Evolutionary conservation across 331 rosid species (phyloP).

Genomic region (Quercus lobata): DNA sequence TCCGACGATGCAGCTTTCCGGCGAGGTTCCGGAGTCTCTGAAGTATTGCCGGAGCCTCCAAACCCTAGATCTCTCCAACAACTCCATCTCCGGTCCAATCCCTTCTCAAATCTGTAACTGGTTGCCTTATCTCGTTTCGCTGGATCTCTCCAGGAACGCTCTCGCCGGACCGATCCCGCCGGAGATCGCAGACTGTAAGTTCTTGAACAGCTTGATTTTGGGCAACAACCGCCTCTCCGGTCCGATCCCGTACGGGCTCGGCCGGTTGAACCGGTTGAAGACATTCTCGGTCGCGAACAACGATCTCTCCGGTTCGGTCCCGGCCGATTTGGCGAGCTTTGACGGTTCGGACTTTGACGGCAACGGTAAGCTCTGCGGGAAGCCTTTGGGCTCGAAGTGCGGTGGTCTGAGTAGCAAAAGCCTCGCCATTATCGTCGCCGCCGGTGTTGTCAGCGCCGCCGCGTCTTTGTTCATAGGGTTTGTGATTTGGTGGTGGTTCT

Average conservation of each 20-base stretch:
- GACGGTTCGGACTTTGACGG: constrained; percentile 30
- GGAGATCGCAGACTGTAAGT: constrained; percentile 48
- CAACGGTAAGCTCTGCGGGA: constrained; percentile 41
- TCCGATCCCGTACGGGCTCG: constrained; percentile 47
- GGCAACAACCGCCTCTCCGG: constrained; percentile 36
- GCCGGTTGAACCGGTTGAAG: constrained; percentile 46
- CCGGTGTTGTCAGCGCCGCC: constrained; percentile 48
- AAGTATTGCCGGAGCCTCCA: constrained; percentile 53
- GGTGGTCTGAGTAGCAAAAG: constrained; percentile 42
- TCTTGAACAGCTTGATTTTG: constrained; percentile 36
- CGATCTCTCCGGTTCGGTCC: constrained; percentile 39
- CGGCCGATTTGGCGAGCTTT: constrained; percentile 30
- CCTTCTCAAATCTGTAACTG: constrained; percentile 46
- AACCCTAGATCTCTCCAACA: constrained; percentile 41
- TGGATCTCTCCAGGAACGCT: constrained; percentile 49
- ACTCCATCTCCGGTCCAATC: constrained; percentile 40
- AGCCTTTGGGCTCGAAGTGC: constrained; percentile 42
- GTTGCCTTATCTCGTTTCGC: constrained; percentile 46
- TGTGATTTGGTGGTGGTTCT: constrained; percentile 57
- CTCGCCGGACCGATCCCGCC: constrained; percentile 54
- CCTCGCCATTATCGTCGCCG: constrained; percentile 47
- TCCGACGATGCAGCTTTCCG: constrained; percentile 42
- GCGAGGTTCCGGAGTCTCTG: constrained; percentile 40
- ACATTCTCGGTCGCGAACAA: constrained; percentile 40
- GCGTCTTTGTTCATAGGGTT: constrained; percentile 48